A percentile compares a stretch with the other conserved stretches of the same genome.
These are phyloP conservation scores for Oryza brachyantha DNA, from an alignment of 176 grass and related monocot species.

Conservation along the genomic window DNA sequence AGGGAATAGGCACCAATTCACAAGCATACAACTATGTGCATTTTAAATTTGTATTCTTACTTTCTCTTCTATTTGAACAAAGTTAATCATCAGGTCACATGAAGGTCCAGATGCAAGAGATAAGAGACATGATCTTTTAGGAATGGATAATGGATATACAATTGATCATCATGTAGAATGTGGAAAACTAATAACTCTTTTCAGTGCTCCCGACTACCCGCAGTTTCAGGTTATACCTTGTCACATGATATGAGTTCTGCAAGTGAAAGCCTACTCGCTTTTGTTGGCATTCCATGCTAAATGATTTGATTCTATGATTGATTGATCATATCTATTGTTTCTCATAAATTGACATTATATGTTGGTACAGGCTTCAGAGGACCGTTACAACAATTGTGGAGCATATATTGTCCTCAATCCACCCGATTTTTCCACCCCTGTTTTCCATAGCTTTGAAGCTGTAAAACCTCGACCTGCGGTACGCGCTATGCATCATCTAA, in stretches of 20 bases:
- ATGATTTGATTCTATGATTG: not conserved
- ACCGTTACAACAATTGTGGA: constrained; percentile 74
- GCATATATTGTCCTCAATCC: constrained; percentile 84
- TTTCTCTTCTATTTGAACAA: constrained; percentile 55
- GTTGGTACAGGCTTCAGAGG: constrained; percentile 60
- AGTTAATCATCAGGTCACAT: constrained; percentile 99
- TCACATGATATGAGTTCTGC: not conserved
- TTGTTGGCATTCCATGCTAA: not conserved
- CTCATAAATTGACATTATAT: not conserved
- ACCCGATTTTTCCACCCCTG: constrained; percentile 79
- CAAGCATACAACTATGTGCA: not conserved
- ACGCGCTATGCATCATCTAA: constrained; percentile 15
- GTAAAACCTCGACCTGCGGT: constrained; percentile 83
- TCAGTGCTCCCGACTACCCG: constrained; percentile 96
- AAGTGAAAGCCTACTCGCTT: not conserved
- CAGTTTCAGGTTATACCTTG: constrained; percentile 79
- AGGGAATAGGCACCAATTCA: not conserved
- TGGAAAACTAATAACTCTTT: constrained; percentile 87
- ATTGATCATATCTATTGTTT: not conserved
- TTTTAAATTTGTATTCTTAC: constrained; percentile 21
- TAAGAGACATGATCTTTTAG: constrained; percentile 71
- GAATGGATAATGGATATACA: constrained; percentile 96
- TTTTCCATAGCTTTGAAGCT: constrained; percentile 90
- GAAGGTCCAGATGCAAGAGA: constrained; percentile 97
- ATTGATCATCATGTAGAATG: constrained; percentile 86